Evolutionary conservation across 2,329 filamentous ascomycete genomes (phyloP).

Genomic region (Epicoccum sorghinum): DNA sequence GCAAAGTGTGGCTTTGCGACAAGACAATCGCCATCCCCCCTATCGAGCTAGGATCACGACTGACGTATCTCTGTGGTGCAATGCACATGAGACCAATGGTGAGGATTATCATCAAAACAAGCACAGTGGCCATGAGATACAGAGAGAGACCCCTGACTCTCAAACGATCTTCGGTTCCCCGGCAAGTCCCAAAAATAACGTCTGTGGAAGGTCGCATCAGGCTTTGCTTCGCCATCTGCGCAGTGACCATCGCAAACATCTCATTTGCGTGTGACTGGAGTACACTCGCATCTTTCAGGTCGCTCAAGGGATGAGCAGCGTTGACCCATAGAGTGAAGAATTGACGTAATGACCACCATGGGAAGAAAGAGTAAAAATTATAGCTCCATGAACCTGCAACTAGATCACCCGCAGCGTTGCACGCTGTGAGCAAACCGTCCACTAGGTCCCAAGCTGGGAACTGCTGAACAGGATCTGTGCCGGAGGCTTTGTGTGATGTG

Average conservation of each 20-base stretch:
- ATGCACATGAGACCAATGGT: not conserved
- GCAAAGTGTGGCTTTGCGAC: not conserved
- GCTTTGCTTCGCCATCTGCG: slow-evolving; percentile 1
- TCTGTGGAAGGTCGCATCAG: not conserved
- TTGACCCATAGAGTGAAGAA: not conserved
- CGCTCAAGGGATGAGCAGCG: not conserved
- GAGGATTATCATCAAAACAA: not conserved
- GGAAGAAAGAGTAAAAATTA: not conserved
- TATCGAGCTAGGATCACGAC: slow-evolving; percentile 1
- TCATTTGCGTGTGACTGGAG: not conserved
- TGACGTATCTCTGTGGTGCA: not conserved
- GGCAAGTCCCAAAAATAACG: not conserved
- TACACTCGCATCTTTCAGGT: not conserved
- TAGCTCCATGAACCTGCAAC: not conserved
- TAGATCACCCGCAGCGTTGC: not conserved
- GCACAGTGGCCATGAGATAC: not conserved
- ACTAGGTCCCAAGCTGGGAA: not conserved
- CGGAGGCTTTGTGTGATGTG: not conserved
- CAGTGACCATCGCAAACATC: not conserved
- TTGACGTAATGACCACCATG: not conserved
- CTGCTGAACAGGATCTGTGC: not conserved
- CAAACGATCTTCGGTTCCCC: not conserved
- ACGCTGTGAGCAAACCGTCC: not conserved
- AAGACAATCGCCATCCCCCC: not conserved
- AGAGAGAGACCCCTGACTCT: not conserved